Percentiles rank a stretch among this genome's conserved stretches.
phyloP scores from a whole-genome alignment of 164 flowering plant genomes.

The Vitis rotundifolia region DNA sequence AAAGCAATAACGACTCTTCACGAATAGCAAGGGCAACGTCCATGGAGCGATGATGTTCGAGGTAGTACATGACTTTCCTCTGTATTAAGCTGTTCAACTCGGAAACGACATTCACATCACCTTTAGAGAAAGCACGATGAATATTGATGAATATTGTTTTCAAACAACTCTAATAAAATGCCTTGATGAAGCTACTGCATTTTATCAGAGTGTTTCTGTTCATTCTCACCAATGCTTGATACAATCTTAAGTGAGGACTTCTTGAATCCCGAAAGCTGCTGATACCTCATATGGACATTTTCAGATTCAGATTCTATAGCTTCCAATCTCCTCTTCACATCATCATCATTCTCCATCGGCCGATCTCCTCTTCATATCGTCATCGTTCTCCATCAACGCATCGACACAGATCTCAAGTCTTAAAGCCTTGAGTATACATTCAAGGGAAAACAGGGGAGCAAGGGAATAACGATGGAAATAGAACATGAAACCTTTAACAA shows the following conservation, averaged over 20 bases:
- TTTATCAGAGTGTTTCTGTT: slow-evolving; percentile 72
- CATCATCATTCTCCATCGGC: slow-evolving; percentile 99
- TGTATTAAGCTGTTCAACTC: slow-evolving; percentile 81
- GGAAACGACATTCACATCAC: slow-evolving; percentile 77
- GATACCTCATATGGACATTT: slow-evolving; percentile 98
- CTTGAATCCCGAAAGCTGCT: slow-evolving; percentile 96
- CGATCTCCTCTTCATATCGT: too few relatives aligned
- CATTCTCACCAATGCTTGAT: slow-evolving; percentile 97
- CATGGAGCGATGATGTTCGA: slow-evolving; percentile 98
- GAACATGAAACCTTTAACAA: too few relatives aligned
- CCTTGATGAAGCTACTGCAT: slow-evolving; percentile 59
- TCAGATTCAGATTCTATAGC: slow-evolving; percentile 99
- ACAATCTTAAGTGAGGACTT: slow-evolving; percentile 95
- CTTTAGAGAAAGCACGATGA: slow-evolving; percentile 94
- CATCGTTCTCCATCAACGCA: too few relatives aligned
- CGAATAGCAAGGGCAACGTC: slow-evolving; percentile 90
- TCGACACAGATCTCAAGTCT: too few relatives aligned
- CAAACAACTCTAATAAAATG: slow-evolving; percentile 89
- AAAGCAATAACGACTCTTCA: slow-evolving; percentile 89
- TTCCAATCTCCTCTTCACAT: slow-evolving; percentile 95
- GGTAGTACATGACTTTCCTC: slow-evolving; percentile 91
- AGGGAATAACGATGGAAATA: too few relatives aligned
- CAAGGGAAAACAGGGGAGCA: too few relatives aligned
- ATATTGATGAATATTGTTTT: slow-evolving; percentile 97
- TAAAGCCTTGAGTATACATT: too few relatives aligned